phyloP scores from a whole-genome alignment of 2,329 filamentous ascomycete species.

The Trichoderma harzianum region DNA sequence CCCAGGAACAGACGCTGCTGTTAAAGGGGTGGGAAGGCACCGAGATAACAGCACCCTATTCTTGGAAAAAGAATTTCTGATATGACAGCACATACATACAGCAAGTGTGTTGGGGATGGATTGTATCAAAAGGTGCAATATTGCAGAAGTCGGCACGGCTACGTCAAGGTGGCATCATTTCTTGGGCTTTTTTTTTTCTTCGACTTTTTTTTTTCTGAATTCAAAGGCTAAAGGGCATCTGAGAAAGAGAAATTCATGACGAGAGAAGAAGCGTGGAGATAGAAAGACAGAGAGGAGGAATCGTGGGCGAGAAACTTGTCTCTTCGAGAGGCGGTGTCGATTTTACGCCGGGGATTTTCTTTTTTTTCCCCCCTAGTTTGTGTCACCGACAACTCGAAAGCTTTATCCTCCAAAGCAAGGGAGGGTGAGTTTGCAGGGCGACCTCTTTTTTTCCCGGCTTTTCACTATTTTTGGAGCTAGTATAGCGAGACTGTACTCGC shows the following conservation, averaged over 20 bases:
- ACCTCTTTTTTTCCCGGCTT: not conserved
- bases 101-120: conserved; percentile 1
- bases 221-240: not conserved
- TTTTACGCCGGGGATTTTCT: not conserved
- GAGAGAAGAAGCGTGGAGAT: not conserved
- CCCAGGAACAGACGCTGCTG: not conserved
- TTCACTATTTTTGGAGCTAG: not conserved
- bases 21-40: not conserved
- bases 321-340: conserved; percentile 15
- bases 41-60: not conserved
- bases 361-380: not conserved
- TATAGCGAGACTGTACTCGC: not conserved
- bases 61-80: not conserved
- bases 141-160: not conserved
- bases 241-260: not conserved
- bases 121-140: not conserved
- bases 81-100: conserved; percentile 13
- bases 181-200: not conserved
- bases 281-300: not conserved
- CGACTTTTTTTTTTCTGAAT: not conserved
- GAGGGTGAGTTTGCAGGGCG: conserved; percentile 14
- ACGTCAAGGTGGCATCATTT: conserved; percentile 18
- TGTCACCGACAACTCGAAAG: conserved; percentile 14
- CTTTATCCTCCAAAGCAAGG: conserved; percentile 5
- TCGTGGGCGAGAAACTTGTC: not conserved